Base-by-base conservation (phyloP, 257 asterid genomes). In the Primulina eburnea region DNA sequence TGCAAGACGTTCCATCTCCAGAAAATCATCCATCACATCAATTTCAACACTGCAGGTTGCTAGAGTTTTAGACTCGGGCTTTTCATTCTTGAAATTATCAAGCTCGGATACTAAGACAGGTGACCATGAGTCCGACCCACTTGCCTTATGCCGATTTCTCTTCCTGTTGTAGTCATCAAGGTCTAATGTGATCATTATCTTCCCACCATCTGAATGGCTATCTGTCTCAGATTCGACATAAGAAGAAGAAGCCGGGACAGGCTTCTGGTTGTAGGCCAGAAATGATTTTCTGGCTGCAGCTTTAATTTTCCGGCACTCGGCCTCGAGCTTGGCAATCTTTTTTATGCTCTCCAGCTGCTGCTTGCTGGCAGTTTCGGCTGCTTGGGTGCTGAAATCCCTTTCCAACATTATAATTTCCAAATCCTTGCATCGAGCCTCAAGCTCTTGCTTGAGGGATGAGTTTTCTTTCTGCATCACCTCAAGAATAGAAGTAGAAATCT, bases 1-100 rank as follows among this genome's bases (percentile, higher is more conserved):
- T 74, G 82, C 97, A 20, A 90, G 85, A 2, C 97, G 81, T 71
- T 90, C 97, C 97, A 90, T 90, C 66, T 90, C 97, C 18, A 90
- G 83, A 74, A 90, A 90, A 83, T 90, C 97, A n/a, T 90, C 93
- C 97, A 90, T 90, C 82, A 90, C 81, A 59, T 86, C 91, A 50
- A 88, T 78, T 52, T 86, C 92, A 30, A 82, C 68, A 1, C 90
- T 71, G 62, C 72, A 65, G 32, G 82, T 65, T 14, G 71, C 71
- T 17, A 79, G 63, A 72, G 33, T 78, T 70, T 77, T 82, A 8
- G 82, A 53, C 67, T 59, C 6, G 8, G 74, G 69, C 78, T 86
- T 88, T 16, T 77, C 90, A 12, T 76, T 82, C 78, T 87, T 83
- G 30, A 76, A 79, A 50, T 83, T 87, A 72, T 89, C 89, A 12